Evolutionary conservation across 228 moss, liverwort and hornwort species (phyloP).

Genomic region (Sphagnum fallax): DNA sequence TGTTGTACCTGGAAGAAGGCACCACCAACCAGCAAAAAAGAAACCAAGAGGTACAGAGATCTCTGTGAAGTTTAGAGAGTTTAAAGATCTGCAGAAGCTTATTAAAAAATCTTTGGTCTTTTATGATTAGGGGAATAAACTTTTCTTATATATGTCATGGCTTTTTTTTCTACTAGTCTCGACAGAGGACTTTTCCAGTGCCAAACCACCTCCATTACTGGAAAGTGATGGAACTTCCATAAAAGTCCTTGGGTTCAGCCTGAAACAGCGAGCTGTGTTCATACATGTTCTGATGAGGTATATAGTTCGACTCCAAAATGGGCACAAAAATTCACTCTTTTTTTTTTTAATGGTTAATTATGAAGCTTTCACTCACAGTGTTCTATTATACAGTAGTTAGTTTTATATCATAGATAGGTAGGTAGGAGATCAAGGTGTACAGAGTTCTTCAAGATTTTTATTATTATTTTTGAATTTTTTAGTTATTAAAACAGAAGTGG

Average conservation of each 20-base stretch:
- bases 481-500: no score
- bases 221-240: slow-evolving; percentile 91
- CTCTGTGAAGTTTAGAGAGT: no score
- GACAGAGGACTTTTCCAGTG: slow-evolving; percentile 30
- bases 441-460: no score
- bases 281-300: slow-evolving; percentile 99
- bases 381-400: no score
- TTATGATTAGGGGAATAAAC: no score
- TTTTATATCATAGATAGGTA: no score
- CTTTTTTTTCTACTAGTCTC: not conserved
- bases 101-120: no score
- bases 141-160: not conserved
- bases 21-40: slow-evolving; percentile 59
- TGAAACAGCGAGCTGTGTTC: slow-evolving; percentile 83
- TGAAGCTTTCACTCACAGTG: no score
- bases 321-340: not conserved
- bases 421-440: no score
- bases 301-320: not conserved
- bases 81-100: no score
- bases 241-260: slow-evolving; percentile 85
- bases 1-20: slow-evolving; percentile 37
- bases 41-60: slow-evolving; percentile 57
- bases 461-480: no score
- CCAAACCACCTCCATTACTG: slow-evolving; percentile 80
- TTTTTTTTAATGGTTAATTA: no score